phyloP scores from a whole-genome alignment of 106 monocot genomes.

The Dioscorea alata region DNA sequence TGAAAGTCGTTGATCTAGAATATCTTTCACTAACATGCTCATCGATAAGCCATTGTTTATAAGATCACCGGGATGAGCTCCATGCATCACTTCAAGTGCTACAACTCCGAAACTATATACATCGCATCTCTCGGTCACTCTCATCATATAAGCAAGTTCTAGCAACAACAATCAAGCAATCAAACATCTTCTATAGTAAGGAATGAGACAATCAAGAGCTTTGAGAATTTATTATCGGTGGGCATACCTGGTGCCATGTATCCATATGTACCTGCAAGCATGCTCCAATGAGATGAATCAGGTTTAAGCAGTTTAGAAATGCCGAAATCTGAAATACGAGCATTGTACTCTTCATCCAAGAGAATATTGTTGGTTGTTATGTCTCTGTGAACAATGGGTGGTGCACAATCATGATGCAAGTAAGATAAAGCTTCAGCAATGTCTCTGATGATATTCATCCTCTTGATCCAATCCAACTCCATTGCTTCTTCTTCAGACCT shows the following conservation, averaged over 20 bases:
- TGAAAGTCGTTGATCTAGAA: conserved; percentile 9
- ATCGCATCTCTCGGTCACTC: conserved; percentile 31
- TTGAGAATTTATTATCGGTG: no score
- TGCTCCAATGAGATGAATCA: conserved; percentile 37
- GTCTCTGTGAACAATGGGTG: conserved; percentile 34
- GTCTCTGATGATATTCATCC: conserved; percentile 16
- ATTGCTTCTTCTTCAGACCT: background rate
- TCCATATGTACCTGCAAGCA: conserved; percentile 34
- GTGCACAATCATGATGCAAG: conserved; percentile 36
- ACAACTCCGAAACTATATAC: no score
- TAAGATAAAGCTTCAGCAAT: conserved; percentile 35
- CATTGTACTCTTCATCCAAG: conserved; percentile 23
- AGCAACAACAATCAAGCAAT: background rate
- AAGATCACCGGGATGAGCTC: conserved; percentile 31
- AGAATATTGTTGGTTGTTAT: conserved; percentile 32
- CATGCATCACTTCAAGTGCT: no score
- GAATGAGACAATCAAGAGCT: background rate
- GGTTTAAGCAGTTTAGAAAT: conserved; percentile 25
- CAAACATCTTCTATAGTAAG: no score
- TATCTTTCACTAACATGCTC: conserved; percentile 9
- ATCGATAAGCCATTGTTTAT: background rate
- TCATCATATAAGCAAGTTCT: conserved; percentile 43
- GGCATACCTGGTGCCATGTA: conserved; percentile 48
- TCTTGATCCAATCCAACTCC: conserved; percentile 28
- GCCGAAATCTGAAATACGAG: conserved; percentile 37